Base-by-base conservation (phyloP, 2,329 filamentous ascomycete species). In the Diaporthe ampelina region DNA sequence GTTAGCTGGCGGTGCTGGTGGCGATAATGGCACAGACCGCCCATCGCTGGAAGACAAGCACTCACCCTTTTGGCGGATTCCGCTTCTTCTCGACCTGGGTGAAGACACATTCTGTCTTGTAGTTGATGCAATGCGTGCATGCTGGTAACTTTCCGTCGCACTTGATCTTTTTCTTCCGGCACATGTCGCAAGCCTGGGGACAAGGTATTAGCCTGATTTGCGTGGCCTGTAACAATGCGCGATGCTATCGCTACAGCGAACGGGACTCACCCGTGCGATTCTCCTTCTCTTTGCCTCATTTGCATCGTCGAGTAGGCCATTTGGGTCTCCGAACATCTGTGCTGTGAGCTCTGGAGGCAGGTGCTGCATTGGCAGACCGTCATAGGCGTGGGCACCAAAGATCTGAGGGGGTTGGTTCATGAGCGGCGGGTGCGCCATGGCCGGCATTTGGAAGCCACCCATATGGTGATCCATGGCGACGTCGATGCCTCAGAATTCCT, bases 1-100 rank as follows among this genome's bases (percentile, higher is more conserved):
- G 54, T 75, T 37, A 75, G 74, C 50, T 69, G 54, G 45, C 58
- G 26, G 29, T 56, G 43, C 35, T 37, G 32, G 24, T 29, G 24
- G 26, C 13, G 32, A 43, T 45, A 32, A 58, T 45, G 26, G 59
- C 50, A 67, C 67, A 63, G 58, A 71, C 71, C 13, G 45, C 71
- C 15, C 21, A 29, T 24, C 21, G 15, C 24, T 40, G 48, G 15
- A 59, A 52, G 57, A 35, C 45, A 9, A 58, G 19, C 40, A 83
- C 90, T 78, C 89, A 97, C 95, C 97, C 96, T 88, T 98, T 99
- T 1, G 96, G 97, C 70, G 97, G 96, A 83, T 94, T 97, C 74
- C 97, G 91, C 89, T 99, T 99, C 91, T 99, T 99, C 86, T 99
- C 97, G 50, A 98, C 95, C 82, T 98, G 95, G 0, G 97, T 98